These are phyloP conservation scores for Ruellia speciosa DNA, from an alignment of 305 asterid species.

Conservation along the genomic window DNA sequence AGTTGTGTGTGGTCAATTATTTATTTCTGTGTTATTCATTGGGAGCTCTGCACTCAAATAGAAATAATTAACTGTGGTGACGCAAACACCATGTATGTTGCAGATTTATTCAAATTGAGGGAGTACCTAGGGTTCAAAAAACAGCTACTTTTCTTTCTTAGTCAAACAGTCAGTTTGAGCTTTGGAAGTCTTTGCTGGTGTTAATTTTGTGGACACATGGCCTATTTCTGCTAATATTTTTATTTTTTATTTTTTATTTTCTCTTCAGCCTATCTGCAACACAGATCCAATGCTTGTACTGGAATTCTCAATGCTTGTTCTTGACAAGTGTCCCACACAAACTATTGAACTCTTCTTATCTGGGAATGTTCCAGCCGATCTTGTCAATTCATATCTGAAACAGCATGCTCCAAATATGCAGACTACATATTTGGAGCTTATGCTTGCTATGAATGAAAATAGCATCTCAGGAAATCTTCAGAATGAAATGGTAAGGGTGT, in stretches of 20 bases:
- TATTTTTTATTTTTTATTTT: conserved; percentile 9
- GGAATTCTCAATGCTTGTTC: conserved; percentile 91
- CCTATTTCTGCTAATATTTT: conserved; percentile 17
- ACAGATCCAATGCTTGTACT: conserved; percentile 91
- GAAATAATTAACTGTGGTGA: background rate
- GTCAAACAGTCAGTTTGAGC: conserved; percentile 7
- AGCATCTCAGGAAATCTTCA: conserved; percentile 86
- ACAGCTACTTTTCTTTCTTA: no score
- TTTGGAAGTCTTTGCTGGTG: conserved; percentile 14
- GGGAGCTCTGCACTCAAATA: conserved; percentile 5
- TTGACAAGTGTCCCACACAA: conserved; percentile 86
- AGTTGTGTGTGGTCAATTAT: background rate
- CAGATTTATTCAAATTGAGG: conserved; percentile 15
- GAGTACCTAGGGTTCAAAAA: background rate
- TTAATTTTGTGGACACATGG: conserved; percentile 17
- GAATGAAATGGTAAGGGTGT: conserved; percentile 86
- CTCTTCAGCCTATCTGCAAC: conserved; percentile 80
- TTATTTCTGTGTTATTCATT: conserved; percentile 13
- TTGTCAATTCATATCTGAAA: conserved; percentile 85
- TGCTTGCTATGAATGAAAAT: conserved; percentile 85
- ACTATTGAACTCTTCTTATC: conserved; percentile 89
- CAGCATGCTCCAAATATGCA: conserved; percentile 96
- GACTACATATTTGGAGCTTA: conserved; percentile 87
- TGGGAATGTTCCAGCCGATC: conserved; percentile 93
- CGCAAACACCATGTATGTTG: conserved; percentile 10